Percentiles rank a stretch among this genome's conserved stretches.
Conservation (phyloP, 176 grass and related monocot species). For the Bromus sterilis region DNA sequence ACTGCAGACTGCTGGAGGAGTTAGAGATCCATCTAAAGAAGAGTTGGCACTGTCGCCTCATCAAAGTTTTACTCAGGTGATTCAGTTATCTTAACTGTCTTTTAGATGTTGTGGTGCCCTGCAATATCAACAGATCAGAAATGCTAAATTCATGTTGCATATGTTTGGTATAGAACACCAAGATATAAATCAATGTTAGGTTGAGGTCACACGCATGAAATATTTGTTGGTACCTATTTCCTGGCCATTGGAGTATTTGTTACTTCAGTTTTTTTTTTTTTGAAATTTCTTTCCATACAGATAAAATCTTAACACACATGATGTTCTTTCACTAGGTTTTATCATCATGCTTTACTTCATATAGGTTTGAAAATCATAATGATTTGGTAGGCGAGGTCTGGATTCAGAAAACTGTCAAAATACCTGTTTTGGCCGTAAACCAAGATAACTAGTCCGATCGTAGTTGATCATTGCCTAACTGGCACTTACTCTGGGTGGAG, state of each 20-base stretch:
- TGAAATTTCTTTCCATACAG: background rate
- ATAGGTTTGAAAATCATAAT: background rate
- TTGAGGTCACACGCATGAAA: background rate
- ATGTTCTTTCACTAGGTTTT: constrained; percentile 9
- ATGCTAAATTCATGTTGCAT: background rate
- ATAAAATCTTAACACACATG: background rate
- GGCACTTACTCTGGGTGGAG: background rate
- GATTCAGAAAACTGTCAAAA: background rate
- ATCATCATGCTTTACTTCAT: constrained; percentile 2
- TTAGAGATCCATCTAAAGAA: constrained; percentile 39
- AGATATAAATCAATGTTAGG: background rate
- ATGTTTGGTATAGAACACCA: background rate
- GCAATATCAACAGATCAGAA: background rate
- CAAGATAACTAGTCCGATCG: background rate
- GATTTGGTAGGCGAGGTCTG: background rate
- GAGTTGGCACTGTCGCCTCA: constrained; percentile 38
- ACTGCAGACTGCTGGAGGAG: constrained; percentile 39
- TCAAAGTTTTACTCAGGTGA: constrained; percentile 43
- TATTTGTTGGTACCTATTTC: background rate
- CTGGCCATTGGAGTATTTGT: background rate
- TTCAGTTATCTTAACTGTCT: background rate
- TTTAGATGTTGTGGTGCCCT: background rate
- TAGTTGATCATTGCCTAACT: background rate
- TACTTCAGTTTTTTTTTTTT: background rate
- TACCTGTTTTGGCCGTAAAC: background rate